A percentile compares a stretch with the other conserved stretches of the same genome.
These are phyloP conservation scores for Capsella bursapastoris DNA, from an alignment of 345 rosid genomes.

Conservation along the genomic window DNA sequence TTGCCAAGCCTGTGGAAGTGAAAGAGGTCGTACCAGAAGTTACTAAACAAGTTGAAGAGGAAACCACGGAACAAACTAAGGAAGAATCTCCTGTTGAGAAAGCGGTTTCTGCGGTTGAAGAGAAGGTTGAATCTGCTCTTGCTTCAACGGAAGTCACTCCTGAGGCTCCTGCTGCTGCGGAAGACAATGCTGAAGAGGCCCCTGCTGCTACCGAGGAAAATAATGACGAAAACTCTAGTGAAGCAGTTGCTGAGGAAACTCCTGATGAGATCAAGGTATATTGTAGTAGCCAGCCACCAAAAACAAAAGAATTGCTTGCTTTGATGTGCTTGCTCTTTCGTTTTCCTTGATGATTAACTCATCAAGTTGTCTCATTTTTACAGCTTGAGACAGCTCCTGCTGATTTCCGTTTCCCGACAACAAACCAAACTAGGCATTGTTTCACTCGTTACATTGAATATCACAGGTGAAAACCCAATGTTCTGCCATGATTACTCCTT, in stretches of 20 bases:
- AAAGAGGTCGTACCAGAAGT: conserved; percentile 55
- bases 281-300: background rate
- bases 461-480: conserved; percentile 61
- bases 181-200: conserved; percentile 40
- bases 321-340: conserved; percentile 1
- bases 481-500: background rate
- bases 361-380: conserved; percentile 19
- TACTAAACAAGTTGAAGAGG: conserved; percentile 53
- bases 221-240: too few species aligned
- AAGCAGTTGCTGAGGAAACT: conserved; percentile 50
- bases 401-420: conserved; percentile 98
- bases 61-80: conserved; percentile 49
- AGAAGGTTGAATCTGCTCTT: conserved; percentile 44
- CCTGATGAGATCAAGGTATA: conserved; percentile 83
- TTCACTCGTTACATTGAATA: conserved; percentile 94
- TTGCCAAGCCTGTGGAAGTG: conserved; percentile 56
- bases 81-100: conserved; percentile 51
- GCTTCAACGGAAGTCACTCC: conserved; percentile 49
- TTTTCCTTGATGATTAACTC: background rate
- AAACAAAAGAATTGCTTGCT: background rate
- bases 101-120: conserved; percentile 43
- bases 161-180: conserved; percentile 49
- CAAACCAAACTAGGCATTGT: conserved; percentile 98
- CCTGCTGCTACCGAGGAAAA: conserved; percentile 52
- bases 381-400: conserved; percentile 99